Percentiles rank a stretch among this genome's conserved stretches.
These are phyloP conservation scores for Neurospora crassa DNA, from an alignment of 2,329 filamentous ascomycete genomes.

Conservation along the genomic window DNA sequence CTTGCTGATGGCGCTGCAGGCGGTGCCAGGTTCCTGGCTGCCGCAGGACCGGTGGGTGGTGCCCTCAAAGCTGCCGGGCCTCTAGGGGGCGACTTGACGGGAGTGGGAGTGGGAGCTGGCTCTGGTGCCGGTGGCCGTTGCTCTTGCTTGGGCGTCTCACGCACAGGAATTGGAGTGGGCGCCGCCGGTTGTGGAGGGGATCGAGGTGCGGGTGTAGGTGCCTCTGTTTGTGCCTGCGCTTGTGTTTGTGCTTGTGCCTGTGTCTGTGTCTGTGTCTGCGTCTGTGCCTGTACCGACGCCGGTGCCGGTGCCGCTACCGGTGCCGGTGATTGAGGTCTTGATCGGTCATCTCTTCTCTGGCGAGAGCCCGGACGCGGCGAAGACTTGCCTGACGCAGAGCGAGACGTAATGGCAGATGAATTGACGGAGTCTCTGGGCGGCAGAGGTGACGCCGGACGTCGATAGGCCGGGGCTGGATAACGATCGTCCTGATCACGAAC, in stretches of 20 bases:
- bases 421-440: slow-evolving; percentile 37
- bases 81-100: slow-evolving; percentile 40
- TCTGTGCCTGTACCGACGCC: slow-evolving; percentile 5
- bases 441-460: slow-evolving; percentile 34
- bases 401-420: slow-evolving; percentile 41
- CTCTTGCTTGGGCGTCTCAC: slow-evolving; percentile 10
- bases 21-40: slow-evolving; percentile 28
- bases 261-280: slow-evolving; percentile 4
- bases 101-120: slow-evolving; percentile 19
- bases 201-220: slow-evolving; percentile 9
- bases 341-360: slow-evolving; percentile 35
- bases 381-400: slow-evolving; percentile 39
- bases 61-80: slow-evolving; percentile 44
- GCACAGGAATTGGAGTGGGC: slow-evolving; percentile 1
- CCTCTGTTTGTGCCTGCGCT: slow-evolving; percentile 6
- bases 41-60: slow-evolving; percentile 37
- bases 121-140: slow-evolving; percentile 8
- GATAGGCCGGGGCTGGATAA: slow-evolving; percentile 28
- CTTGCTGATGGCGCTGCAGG: slow-evolving; percentile 21
- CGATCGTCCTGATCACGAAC: slow-evolving; percentile 36
- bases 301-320: slow-evolving; percentile 9
- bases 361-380: slow-evolving; percentile 41
- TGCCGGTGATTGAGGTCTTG: slow-evolving; percentile 35
- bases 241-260: slow-evolving; percentile 10
- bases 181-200: slow-evolving; percentile 13